Conservation (phyloP, 306 rosid species). For the Corylus avellana region DNA sequence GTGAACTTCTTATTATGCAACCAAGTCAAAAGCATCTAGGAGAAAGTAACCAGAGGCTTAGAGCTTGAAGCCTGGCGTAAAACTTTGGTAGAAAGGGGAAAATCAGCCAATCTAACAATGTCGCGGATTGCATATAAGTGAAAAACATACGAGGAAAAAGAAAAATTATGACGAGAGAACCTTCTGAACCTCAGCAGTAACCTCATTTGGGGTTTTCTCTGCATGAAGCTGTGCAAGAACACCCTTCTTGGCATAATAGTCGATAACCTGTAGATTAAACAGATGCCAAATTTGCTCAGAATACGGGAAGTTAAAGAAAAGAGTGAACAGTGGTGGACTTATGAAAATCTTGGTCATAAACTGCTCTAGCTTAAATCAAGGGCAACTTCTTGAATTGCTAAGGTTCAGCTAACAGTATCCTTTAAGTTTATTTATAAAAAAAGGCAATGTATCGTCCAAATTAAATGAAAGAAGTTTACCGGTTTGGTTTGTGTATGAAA, state of each 20-base stretch:
- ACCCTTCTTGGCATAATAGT: constrained; percentile 71
- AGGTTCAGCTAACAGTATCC: neutral
- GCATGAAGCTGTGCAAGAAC: constrained; percentile 81
- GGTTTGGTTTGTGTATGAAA: constrained; percentile 94
- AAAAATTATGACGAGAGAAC: constrained; percentile 57
- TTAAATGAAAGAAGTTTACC: constrained; percentile 38
- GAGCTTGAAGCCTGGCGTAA: neutral
- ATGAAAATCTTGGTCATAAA: neutral
- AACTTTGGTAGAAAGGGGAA: neutral
- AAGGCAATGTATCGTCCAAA: too few relatives aligned
- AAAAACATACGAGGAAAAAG: neutral
- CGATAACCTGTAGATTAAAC: constrained; percentile 61
- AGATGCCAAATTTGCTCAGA: neutral
- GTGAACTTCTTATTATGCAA: constrained; percentile 4
- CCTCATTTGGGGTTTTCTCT: constrained; percentile 84
- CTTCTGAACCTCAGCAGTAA: constrained; percentile 72
- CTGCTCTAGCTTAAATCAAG: neutral
- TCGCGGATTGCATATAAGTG: neutral
- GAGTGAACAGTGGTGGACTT: neutral
- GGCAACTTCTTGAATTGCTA: neutral
- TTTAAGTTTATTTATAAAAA: too few relatives aligned
- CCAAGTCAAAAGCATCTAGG: neutral
- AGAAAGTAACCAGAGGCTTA: neutral
- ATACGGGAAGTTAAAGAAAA: neutral
- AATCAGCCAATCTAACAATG: neutral